Conservation (phyloP, 352 stramenopile species). For the Blastocystis sp. region DNA sequence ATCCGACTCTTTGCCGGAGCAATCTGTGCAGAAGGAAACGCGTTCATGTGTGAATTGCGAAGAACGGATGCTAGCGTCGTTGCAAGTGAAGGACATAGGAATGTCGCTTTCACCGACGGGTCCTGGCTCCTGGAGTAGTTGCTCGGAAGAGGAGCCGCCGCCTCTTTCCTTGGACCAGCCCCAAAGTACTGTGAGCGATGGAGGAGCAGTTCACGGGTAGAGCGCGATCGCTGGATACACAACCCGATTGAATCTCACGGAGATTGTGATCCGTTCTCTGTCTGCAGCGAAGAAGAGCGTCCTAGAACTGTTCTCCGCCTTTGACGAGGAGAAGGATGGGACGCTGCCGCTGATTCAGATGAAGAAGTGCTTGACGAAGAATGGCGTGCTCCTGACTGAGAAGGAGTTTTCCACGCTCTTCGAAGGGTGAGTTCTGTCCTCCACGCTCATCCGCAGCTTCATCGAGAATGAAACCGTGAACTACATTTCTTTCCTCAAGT, state of each 20-base stretch:
- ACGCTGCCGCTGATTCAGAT: not conserved
- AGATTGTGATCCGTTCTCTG: not conserved
- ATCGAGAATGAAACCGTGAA: not conserved
- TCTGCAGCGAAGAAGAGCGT: not conserved
- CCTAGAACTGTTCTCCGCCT: slow-evolving; percentile 43
- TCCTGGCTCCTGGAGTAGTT: too few species aligned
- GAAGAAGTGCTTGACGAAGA: not conserved
- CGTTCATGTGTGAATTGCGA: not conserved
- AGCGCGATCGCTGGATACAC: not conserved
- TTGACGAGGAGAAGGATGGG: slow-evolving; percentile 43
- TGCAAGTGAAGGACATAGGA: not conserved
- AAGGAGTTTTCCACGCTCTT: slow-evolving; percentile 27
- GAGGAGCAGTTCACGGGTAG: not conserved
- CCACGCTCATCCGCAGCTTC: slow-evolving; percentile 7
- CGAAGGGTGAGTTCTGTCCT: not conserved
- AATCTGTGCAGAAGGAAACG: too few species aligned
- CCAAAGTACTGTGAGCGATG: not conserved
- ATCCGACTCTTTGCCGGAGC: not conserved
- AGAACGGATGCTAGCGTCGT: slow-evolving; percentile 1
- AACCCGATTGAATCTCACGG: not conserved
- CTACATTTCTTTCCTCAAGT: slow-evolving; percentile 46
- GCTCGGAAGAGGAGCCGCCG: too few species aligned
- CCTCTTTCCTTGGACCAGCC: too few species aligned
- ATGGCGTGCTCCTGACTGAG: slow-evolving; percentile 15
- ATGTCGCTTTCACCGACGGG: slow-evolving; percentile 19